Percentiles rank a stretch among this genome's conserved stretches.
These are phyloP conservation scores for Crithidia acanthocephali DNA, from an alignment of 208 protist genomes.

Conservation along the genomic window DNA sequence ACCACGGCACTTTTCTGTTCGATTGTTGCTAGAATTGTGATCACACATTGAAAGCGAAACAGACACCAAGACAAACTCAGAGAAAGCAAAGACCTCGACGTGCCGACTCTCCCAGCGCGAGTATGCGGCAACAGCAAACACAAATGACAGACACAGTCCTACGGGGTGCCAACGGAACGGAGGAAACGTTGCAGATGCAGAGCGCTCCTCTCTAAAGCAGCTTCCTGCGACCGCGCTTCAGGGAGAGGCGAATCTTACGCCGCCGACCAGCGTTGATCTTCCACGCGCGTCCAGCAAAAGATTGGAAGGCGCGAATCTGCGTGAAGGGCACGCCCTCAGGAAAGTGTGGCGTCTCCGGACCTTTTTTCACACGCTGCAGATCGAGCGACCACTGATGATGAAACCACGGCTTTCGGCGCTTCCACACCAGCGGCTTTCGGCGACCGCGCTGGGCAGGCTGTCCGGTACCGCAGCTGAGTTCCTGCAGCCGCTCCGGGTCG, in stretches of 20 bases:
- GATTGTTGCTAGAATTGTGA: no score
- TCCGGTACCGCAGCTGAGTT: constrained; percentile 74
- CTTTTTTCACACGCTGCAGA: constrained; percentile 79
- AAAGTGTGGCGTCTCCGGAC: constrained; percentile 84
- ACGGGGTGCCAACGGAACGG: no score
- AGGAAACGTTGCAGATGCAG: no score
- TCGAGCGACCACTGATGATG: constrained; percentile 89
- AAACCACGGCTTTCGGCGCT: constrained; percentile 92
- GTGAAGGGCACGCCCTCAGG: constrained; percentile 88
- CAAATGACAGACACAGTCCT: no score
- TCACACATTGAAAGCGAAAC: no score
- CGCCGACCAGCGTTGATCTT: constrained; percentile 90
- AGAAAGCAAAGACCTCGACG: no score
- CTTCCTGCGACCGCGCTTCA: constrained; percentile 88
- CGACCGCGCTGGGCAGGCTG: constrained; percentile 83
- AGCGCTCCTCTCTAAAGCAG: constrained; percentile 34
- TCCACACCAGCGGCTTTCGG: constrained; percentile 86
- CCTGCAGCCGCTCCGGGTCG: constrained; percentile 50
- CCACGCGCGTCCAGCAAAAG: constrained; percentile 81
- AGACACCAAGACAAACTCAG: no score
- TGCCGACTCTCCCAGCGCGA: no score
- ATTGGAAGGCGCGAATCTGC: constrained; percentile 87
- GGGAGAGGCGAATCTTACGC: constrained; percentile 85
- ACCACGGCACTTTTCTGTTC: no score
- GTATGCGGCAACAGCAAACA: no score